Percentiles rank a stretch among this genome's conserved stretches.
Evolutionary conservation across 495 filamentous ascomycete species (phyloP).

Genomic region (Corynascus novoguineensis): DNA sequence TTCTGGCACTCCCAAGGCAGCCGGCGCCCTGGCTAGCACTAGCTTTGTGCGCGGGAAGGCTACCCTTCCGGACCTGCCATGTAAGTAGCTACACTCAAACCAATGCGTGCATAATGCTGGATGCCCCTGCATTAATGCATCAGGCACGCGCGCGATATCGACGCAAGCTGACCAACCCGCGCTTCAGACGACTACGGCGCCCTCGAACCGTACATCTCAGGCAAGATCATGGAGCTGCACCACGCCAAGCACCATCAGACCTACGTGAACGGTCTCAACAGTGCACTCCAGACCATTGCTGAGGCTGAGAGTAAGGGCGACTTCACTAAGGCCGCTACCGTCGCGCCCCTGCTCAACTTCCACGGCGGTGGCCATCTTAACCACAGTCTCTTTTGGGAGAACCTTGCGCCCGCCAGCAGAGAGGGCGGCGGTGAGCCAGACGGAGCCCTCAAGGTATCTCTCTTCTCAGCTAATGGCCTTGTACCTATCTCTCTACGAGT

Average conservation of each 20-base stretch:
- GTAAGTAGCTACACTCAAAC: slow-evolving; percentile 46
- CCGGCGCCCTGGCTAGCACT: slow-evolving; percentile 58
- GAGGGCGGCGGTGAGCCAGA: slow-evolving; percentile 71
- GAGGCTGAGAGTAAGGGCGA: slow-evolving; percentile 54
- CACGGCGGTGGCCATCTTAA: slow-evolving; percentile 94
- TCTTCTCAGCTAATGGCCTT: too few species aligned
- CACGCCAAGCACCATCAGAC: slow-evolving; percentile 75
- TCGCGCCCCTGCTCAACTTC: slow-evolving; percentile 91
- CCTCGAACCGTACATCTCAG: slow-evolving; percentile 90
- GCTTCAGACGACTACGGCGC: slow-evolving; percentile 74
- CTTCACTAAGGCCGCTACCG: slow-evolving; percentile 64
- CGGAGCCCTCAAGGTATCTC: slow-evolving; percentile 42
- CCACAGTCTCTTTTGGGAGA: slow-evolving; percentile 97
- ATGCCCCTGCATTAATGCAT: neutral
- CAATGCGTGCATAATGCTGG: neutral
- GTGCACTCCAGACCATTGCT: slow-evolving; percentile 54
- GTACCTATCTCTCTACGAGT: neutral
- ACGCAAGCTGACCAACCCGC: slow-evolving; percentile 5
- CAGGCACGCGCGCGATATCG: neutral
- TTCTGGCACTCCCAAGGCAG: slow-evolving; percentile 36
- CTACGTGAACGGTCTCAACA: slow-evolving; percentile 70
- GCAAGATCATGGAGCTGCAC: slow-evolving; percentile 96
- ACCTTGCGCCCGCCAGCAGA: slow-evolving; percentile 69
- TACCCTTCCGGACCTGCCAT: slow-evolving; percentile 88
- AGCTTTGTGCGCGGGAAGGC: slow-evolving; percentile 81